Evolutionary conservation across 306 rosid genomes (phyloP).

Genomic region (Corylus americana): DNA sequence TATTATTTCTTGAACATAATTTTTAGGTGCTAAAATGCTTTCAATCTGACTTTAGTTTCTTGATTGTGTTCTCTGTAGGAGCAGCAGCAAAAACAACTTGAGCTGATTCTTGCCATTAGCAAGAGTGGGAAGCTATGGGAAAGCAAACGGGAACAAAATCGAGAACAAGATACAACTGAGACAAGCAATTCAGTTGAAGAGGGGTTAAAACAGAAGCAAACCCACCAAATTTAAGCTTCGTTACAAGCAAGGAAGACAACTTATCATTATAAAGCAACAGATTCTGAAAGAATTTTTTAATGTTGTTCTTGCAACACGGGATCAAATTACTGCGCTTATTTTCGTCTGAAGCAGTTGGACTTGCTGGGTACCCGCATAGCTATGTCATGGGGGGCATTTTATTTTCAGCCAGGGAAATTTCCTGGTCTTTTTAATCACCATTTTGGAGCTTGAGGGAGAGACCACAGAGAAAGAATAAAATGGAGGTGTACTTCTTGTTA

Average conservation of each 20-base stretch:
- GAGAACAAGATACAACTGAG: slow-evolving; percentile 35
- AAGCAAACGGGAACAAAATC: slow-evolving; percentile 39
- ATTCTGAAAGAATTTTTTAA: neutral
- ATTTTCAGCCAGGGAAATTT: neutral
- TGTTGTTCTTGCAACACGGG: slow-evolving; percentile 6
- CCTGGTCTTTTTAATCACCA: slow-evolving; percentile 16
- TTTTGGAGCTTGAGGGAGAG: slow-evolving; percentile 18
- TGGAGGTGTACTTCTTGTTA: neutral
- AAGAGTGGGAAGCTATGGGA: slow-evolving; percentile 66
- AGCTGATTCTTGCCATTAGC: slow-evolving; percentile 75
- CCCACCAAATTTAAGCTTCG: slow-evolving; percentile 53
- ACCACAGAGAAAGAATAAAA: slow-evolving; percentile 8
- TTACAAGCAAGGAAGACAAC: neutral
- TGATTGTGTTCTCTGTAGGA: slow-evolving; percentile 47
- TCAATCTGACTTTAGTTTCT: slow-evolving; percentile 15
- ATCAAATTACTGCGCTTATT: neutral
- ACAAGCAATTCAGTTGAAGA: slow-evolving; percentile 35
- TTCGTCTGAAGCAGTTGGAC: neutral
- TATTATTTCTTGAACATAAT: neutral
- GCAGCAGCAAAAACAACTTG: slow-evolving; percentile 89
- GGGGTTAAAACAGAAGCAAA: slow-evolving; percentile 53
- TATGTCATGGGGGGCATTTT: neutral
- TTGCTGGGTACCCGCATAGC: neutral
- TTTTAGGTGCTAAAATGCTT: slow-evolving; percentile 9
- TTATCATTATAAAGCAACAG: slow-evolving; percentile 6